These are phyloP conservation scores for Berberis vulgaris DNA, from an alignment of 164 flowering plant genomes.

Conservation along the genomic window DNA sequence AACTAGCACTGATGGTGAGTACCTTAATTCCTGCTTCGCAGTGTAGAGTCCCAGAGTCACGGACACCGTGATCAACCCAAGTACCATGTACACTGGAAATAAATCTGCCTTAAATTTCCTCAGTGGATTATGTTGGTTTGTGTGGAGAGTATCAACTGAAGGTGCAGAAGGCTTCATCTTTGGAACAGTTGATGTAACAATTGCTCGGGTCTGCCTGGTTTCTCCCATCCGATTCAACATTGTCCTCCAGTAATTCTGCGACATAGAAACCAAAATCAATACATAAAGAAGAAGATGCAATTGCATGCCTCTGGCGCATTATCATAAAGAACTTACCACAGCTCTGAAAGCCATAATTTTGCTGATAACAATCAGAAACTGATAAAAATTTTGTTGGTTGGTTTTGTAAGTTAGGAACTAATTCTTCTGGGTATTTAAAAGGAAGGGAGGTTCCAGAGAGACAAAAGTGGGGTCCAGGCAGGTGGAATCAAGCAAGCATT, in stretches of 20 bases:
- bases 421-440: no score
- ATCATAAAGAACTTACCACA: neutral
- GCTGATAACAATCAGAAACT: no score
- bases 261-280: neutral
- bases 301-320: neutral
- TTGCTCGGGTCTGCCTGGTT: neutral
- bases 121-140: neutral
- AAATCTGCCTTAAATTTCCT: slow-evolving; percentile 26
- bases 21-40: slow-evolving; percentile 41
- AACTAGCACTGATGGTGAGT: slow-evolving; percentile 42
- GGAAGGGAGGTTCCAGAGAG: no score
- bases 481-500: no score
- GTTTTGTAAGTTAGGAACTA: no score
- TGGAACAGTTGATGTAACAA: neutral
- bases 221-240: slow-evolving; percentile 8
- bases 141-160: neutral
- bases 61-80: slow-evolving; percentile 48
- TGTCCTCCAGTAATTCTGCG: slow-evolving; percentile 17
- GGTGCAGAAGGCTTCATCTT: neutral
- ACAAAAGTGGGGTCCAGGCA: no score
- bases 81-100: slow-evolving; percentile 40
- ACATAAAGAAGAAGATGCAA: neutral
- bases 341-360: neutral
- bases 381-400: no score
- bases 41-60: slow-evolving; percentile 35